Evolutionary conservation across 495 filamentous ascomycete genomes (phyloP), one percentile per base, ranked within the genome.

Genomic region (Podospora australis): DNA sequence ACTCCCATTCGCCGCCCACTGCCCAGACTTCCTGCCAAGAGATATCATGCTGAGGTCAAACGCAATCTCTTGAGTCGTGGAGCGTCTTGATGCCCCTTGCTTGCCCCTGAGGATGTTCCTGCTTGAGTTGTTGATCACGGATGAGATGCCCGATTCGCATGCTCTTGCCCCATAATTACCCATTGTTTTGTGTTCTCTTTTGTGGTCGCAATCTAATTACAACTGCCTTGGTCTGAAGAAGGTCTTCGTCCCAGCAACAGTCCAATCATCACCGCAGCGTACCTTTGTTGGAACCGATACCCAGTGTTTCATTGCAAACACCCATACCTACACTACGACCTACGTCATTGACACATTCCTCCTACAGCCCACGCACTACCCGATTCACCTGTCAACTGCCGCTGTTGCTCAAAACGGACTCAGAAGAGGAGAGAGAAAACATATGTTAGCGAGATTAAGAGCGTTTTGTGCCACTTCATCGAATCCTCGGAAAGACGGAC

Each of bases 301-400:
- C 39, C 13, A 43, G 8, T 19, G 8, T 22, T 22, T 22, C 23
- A 42, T 42, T 28, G 39, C 39, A 42, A 22, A 25, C 21, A n/a
- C n/a, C n/a, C n/a, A n/a, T n/a, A n/a, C n/a, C n/a, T n/a, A n/a
- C n/a, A n/a, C n/a, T 26, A 43, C 32, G 11, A 2, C n/a, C n/a
- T 43, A 43, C 40, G 40, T 43, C 40, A 43, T 43, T 26, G 40
- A 28, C 20, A 43, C 17, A 40, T 26, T 43, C 22, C 22, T 14
- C n/a, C 21, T 23, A 42, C 11, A 3, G 25, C 13, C 21, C 11
- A 10, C 16, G 13, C 9, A 21, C 22, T n/a, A 24, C 16, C 2
- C 39, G 16, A 22, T 6, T 21, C 9, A 16, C 7, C n/a, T 1
- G 10, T 43, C 21, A 28, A 43, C 40, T 43, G 40, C 11, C 32